Evolutionary conservation across 2,329 filamentous ascomycete species (phyloP).

Genomic region (Colletotrichum lini): DNA sequence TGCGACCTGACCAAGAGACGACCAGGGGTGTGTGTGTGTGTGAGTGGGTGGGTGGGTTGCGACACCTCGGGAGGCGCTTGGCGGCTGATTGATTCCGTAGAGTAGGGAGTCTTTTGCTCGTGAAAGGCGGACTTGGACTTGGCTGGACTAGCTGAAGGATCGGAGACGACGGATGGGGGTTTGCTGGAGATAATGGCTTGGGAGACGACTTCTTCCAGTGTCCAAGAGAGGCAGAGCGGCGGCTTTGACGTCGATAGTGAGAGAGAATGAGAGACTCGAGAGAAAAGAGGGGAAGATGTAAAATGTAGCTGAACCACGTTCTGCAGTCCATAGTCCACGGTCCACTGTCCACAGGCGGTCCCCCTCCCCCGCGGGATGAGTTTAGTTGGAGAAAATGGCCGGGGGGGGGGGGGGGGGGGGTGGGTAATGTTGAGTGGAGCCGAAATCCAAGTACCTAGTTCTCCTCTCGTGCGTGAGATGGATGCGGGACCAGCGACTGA

Average conservation of each 20-base stretch:
- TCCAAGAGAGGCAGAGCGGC: not conserved
- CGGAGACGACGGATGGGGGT: constrained; percentile 6
- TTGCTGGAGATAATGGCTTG: not conserved
- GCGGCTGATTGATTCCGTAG: constrained; percentile 27
- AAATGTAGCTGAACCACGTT: constrained; percentile 20
- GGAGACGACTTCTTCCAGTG: not conserved
- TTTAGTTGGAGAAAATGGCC: constrained; percentile 28
- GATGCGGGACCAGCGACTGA: constrained; percentile 24
- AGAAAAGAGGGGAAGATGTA: constrained; percentile 38
- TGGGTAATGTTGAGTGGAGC: constrained; percentile 2
- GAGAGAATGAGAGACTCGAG: constrained; percentile 1
- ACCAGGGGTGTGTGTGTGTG: not conserved
- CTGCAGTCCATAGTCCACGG: not conserved
- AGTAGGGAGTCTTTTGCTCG: constrained; percentile 14
- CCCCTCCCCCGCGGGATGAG: constrained; percentile 15
- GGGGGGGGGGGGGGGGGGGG: constrained; percentile 25
- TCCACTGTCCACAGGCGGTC: no score
- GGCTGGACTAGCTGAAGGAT: constrained; percentile 4
- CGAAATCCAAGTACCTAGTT: constrained; percentile 6
- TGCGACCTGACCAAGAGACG: constrained; percentile 36
- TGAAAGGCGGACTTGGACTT: constrained; percentile 12
- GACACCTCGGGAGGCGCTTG: constrained; percentile 27
- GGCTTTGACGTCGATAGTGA: not conserved
- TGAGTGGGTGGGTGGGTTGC: constrained; percentile 11
- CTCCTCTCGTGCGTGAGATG: constrained; percentile 14